phyloP scores from a whole-genome alignment of 306 rosid genomes.

The Trifolium repens region DNA sequence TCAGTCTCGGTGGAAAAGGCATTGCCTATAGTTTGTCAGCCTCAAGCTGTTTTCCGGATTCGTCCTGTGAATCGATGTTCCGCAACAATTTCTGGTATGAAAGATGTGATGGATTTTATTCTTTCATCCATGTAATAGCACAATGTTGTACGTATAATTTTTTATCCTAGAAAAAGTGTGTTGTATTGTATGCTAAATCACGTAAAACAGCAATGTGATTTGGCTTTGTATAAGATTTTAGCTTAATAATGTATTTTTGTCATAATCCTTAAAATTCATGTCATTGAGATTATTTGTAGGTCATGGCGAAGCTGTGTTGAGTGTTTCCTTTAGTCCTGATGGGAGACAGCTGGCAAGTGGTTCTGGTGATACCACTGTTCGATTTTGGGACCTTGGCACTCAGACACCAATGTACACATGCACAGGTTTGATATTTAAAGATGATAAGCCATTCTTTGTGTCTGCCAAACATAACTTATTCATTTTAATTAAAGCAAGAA shows the following conservation, averaged over 20 bases:
- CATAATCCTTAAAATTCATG: constrained; percentile 14
- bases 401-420: constrained; percentile 88
- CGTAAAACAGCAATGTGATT: neutral
- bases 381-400: constrained; percentile 88
- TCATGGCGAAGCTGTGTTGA: constrained; percentile 82
- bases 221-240: constrained; percentile 10
- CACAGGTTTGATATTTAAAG: constrained; percentile 63
- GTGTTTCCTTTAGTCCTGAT: constrained; percentile 95
- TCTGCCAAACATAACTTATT: constrained; percentile 9
- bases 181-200: constrained; percentile 18
- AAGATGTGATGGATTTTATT: constrained; percentile 19
- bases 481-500: constrained; percentile 13
- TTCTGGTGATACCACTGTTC: constrained; percentile 92
- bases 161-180: neutral
- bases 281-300: constrained; percentile 56
- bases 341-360: constrained; percentile 92
- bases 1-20: constrained; percentile 97
- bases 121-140: neutral
- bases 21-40: constrained; percentile 89
- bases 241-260: constrained; percentile 15
- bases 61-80: constrained; percentile 90
- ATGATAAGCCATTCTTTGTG: constrained; percentile 38
- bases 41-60: constrained; percentile 87
- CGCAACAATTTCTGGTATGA: constrained; percentile 87
- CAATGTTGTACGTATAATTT: neutral